Conservation (phyloP, 1,284 basidiomycete genomes). For the Sporisorium reilianum region DNA sequence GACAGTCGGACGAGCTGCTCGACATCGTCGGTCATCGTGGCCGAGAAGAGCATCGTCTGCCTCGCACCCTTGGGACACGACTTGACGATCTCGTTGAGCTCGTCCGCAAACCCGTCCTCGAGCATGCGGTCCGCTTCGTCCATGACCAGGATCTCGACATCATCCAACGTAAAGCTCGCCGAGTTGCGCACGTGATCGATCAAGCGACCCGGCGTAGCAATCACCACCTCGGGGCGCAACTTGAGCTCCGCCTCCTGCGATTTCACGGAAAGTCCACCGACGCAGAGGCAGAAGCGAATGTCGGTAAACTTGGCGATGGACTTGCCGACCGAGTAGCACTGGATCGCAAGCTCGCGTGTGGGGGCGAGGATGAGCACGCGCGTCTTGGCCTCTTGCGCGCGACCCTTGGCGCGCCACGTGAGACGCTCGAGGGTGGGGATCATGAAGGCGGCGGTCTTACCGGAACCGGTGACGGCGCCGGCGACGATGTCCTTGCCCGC, state of each 20-base stretch:
- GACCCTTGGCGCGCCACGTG: conserved; percentile 81
- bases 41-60: conserved; percentile 86
- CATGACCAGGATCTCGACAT: conserved; percentile 98
- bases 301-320: conserved; percentile 92
- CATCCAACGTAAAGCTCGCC: conserved; percentile 90
- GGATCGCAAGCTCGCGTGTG: conserved; percentile 96
- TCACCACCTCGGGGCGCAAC: conserved; percentile 96
- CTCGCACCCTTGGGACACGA: conserved; percentile 77
- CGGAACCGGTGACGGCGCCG: conserved; percentile 93
- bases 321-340: conserved; percentile 92
- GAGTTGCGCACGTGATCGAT: conserved; percentile 98
- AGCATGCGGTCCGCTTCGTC: conserved; percentile 99
- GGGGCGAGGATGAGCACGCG: conserved; percentile 94
- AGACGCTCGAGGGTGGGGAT: conserved; percentile 98
- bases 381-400: conserved; percentile 91
- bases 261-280: conserved; percentile 91
- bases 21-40: conserved; percentile 97
- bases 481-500: conserved; percentile 97
- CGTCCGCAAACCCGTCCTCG: conserved; percentile 94
- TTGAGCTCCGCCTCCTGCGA: conserved; percentile 96
- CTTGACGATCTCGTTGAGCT: conserved; percentile 94
- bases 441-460: conserved; percentile 99
- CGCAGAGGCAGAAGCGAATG: conserved; percentile 93
- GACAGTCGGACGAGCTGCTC: conserved; percentile 94
- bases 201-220: conserved; percentile 96